These are phyloP conservation scores for Trichoderma cornu-damae DNA, from an alignment of 2,329 filamentous ascomycete genomes.

Conservation along the genomic window DNA sequence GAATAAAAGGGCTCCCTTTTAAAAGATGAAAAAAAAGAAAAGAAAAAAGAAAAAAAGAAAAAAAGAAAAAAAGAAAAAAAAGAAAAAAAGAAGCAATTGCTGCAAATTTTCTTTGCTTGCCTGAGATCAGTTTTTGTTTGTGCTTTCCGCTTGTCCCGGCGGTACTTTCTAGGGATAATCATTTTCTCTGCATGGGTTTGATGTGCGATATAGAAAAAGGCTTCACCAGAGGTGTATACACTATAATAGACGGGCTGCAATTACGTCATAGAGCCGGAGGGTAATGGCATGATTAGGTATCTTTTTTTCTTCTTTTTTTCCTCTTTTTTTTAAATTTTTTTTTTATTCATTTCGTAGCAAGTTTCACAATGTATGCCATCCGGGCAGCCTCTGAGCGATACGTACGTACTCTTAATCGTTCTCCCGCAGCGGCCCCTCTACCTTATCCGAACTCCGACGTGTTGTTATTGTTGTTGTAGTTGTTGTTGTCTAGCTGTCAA, in stretches of 20 bases:
- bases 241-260: slow-evolving; percentile 7
- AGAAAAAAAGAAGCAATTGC: too few relatives aligned
- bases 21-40: neutral
- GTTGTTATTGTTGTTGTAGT: too few relatives aligned
- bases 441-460: slow-evolving; percentile 17
- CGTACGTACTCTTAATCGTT: slow-evolving; percentile 34
- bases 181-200: neutral
- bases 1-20: neutral
- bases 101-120: neutral
- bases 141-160: neutral
- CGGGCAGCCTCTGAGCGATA: slow-evolving; percentile 33
- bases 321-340: slow-evolving; percentile 7
- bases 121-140: neutral
- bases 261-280: slow-evolving; percentile 15
- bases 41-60: too few relatives aligned
- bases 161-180: neutral
- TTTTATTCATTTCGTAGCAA: slow-evolving; percentile 16
- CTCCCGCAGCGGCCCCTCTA: slow-evolving; percentile 21
- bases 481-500: slow-evolving; percentile 35
- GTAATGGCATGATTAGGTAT: slow-evolving; percentile 17
- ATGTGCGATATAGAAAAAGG: slow-evolving; percentile 2
- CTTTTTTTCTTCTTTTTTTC: slow-evolving; percentile 5
- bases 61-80: too few relatives aligned
- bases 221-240: neutral
- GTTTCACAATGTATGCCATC: slow-evolving; percentile 22